Percentiles rank a stretch among this genome's conserved stretches.
Evolutionary conservation across 345 rosid genomes (phyloP).

Genomic region (Citrus cavaleriei): DNA sequence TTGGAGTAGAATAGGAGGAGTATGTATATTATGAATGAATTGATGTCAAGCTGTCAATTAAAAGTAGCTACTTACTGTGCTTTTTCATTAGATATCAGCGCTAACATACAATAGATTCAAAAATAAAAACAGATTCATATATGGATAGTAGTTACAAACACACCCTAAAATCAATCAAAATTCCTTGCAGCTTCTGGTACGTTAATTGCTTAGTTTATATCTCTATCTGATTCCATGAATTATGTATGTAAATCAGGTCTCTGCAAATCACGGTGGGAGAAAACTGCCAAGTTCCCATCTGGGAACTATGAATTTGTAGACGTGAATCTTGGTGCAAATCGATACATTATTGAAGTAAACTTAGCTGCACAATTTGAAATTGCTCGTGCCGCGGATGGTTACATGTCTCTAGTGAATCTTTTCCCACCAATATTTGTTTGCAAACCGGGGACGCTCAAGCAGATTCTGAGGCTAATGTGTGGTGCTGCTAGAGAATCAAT

Average conservation of each 20-base stretch:
- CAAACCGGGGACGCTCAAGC: constrained; percentile 50
- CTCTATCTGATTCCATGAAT: neutral
- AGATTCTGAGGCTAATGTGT: constrained; percentile 64
- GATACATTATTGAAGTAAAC: constrained; percentile 57
- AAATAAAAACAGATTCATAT: too few species aligned
- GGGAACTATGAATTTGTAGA: constrained; percentile 73
- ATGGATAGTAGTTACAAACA: too few species aligned
- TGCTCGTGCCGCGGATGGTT: constrained; percentile 57
- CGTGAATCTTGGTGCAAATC: constrained; percentile 35
- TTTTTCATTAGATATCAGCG: too few species aligned
- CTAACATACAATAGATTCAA: too few species aligned
- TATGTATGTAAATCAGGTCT: constrained; percentile 40
- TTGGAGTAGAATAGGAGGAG: too few species aligned
- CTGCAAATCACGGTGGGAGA: constrained; percentile 88
- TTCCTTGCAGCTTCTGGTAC: neutral
- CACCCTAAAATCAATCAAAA: neutral
- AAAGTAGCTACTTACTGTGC: too few species aligned
- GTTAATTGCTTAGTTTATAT: neutral
- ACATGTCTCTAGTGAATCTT: constrained; percentile 33
- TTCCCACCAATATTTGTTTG: constrained; percentile 55
- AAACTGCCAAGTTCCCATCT: constrained; percentile 42
- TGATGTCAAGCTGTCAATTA: too few species aligned
- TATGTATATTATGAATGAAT: too few species aligned
- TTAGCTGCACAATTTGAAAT: constrained; percentile 56
- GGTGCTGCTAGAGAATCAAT: constrained; percentile 50